Evolutionary conservation across 2,329 filamentous ascomycete genomes (phyloP).

Genomic region (Cordyceps cateniannulata): DNA sequence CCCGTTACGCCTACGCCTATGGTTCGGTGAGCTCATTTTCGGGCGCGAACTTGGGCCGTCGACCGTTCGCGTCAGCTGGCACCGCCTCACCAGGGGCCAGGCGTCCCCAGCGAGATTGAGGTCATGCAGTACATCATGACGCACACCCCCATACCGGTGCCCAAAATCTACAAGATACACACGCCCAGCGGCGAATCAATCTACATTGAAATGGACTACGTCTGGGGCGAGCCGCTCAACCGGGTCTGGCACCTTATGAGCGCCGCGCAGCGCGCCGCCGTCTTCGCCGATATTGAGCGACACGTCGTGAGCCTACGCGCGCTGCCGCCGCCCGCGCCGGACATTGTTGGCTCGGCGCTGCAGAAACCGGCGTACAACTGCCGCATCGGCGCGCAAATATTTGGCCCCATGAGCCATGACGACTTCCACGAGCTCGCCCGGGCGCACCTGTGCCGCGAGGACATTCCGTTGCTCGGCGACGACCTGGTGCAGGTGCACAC

Average conservation of each 20-base stretch:
- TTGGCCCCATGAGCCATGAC: constrained; percentile 20
- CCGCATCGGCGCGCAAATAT: constrained; percentile 21
- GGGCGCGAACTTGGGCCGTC: constrained; percentile 1
- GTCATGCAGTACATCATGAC: constrained; percentile 24
- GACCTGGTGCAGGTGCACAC: constrained; percentile 21
- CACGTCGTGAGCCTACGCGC: constrained; percentile 19
- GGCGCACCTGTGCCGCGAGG: constrained; percentile 18
- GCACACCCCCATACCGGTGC: constrained; percentile 23
- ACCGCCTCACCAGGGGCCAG: constrained; percentile 26
- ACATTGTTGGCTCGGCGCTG: constrained; percentile 21
- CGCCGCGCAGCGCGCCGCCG: constrained; percentile 15
- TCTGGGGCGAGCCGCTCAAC: constrained; percentile 18
- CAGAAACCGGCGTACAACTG: constrained; percentile 21
- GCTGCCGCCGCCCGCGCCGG: constrained; percentile 19
- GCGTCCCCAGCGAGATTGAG: constrained; percentile 22
- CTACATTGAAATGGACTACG: constrained; percentile 24
- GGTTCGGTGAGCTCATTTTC: constrained; percentile 22
- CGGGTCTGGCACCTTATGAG: constrained; percentile 15
- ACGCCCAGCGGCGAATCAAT: constrained; percentile 12
- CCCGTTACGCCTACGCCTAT: constrained; percentile 20
- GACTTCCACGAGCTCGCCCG: constrained; percentile 23
- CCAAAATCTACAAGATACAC: constrained; percentile 21
- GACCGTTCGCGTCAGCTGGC: constrained; percentile 21
- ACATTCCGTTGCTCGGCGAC: constrained; percentile 20
- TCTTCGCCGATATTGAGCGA: constrained; percentile 20